phyloP scores from a whole-genome alignment of 108 stramenopile genomes.

The Fragilaria crotonensis region DNA sequence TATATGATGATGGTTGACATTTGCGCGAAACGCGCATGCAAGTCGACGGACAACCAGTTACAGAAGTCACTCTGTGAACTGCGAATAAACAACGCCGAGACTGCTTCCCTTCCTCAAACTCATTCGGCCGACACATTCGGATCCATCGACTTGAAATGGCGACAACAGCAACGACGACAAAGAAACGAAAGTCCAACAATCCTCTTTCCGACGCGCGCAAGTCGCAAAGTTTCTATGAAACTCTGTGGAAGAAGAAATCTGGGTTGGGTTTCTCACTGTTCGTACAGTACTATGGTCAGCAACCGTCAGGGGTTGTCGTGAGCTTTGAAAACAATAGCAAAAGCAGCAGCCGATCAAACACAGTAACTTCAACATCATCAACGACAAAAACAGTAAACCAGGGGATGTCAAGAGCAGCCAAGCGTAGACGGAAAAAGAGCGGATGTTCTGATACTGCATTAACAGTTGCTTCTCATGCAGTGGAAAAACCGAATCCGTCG shows the following conservation, averaged over 20 bases:
- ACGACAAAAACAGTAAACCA: constrained; percentile 3
- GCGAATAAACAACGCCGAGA: too few species aligned
- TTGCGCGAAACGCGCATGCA: too few species aligned
- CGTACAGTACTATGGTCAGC: constrained; percentile 51
- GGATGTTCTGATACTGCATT: background rate
- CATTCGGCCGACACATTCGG: too few species aligned
- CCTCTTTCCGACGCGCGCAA: constrained; percentile 5
- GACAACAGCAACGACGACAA: too few species aligned
- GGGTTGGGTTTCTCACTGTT: constrained; percentile 58
- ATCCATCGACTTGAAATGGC: too few species aligned
- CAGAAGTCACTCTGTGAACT: too few species aligned
- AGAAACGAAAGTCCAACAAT: too few species aligned
- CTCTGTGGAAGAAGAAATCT: constrained; percentile 60
- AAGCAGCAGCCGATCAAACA: background rate
- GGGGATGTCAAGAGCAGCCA: constrained; percentile 59
- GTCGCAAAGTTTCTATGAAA: constrained; percentile 6
- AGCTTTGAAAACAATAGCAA: background rate
- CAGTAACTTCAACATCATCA: background rate
- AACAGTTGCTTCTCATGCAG: background rate
- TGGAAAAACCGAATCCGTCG: background rate
- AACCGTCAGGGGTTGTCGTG: constrained; percentile 43
- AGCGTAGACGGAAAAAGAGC: constrained; percentile 46
- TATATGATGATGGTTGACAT: too few species aligned
- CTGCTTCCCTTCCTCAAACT: too few species aligned
- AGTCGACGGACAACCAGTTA: too few species aligned